These are phyloP conservation scores for Lentinula detonsa DNA, from an alignment of 768 basidiomycete genomes.

Conservation along the genomic window DNA sequence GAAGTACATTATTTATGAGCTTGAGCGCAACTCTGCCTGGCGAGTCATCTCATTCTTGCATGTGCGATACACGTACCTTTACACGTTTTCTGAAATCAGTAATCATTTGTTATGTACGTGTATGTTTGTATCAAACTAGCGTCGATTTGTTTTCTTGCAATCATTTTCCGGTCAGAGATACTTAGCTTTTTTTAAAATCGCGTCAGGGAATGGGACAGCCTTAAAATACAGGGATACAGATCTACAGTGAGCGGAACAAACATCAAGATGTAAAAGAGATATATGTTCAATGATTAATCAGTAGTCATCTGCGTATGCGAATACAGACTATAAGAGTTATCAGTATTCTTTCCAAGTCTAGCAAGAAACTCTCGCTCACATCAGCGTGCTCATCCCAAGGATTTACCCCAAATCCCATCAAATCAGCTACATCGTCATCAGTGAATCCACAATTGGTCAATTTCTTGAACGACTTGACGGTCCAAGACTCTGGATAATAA, in stretches of 20 bases:
- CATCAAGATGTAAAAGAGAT: too few species aligned
- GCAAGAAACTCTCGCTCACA: not conserved
- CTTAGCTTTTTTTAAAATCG: too few species aligned
- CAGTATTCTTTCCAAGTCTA: too few species aligned
- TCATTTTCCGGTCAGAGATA: too few species aligned
- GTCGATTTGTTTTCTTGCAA: constrained; percentile 1
- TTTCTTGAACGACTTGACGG: not conserved
- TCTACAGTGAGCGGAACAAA: too few species aligned
- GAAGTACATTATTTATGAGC: too few species aligned
- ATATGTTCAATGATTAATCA: not conserved
- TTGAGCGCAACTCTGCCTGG: not conserved
- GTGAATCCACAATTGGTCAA: not conserved
- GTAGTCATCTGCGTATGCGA: not conserved
- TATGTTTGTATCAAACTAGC: not conserved
- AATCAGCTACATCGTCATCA: not conserved
- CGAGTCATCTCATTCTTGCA: not conserved
- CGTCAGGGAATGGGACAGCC: too few species aligned
- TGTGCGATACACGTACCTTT: not conserved
- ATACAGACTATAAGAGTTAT: not conserved
- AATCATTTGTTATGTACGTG: not conserved
- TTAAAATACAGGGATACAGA: too few species aligned
- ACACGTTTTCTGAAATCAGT: not conserved
- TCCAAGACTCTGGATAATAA: not conserved
- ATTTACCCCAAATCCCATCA: not conserved
- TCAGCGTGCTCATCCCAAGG: not conserved